Percentiles rank a stretch among this genome's conserved stretches.
Evolutionary conservation across 2,329 filamentous ascomycete genomes (phyloP).

Genomic region (Alternaria postmessia): DNA sequence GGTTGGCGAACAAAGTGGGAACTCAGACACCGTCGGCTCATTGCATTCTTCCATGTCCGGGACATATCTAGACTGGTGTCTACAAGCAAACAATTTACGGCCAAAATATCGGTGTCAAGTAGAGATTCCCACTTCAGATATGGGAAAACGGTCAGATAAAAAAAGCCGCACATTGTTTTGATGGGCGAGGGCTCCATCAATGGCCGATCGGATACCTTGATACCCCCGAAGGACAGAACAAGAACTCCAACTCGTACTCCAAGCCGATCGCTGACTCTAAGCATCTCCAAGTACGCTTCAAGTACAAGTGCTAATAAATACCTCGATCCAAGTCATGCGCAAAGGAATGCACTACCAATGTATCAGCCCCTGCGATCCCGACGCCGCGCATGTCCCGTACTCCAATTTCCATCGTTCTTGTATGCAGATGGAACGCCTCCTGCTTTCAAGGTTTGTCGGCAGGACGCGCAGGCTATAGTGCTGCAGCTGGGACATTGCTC

Average conservation of each 20-base stretch:
- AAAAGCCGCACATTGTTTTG: neutral
- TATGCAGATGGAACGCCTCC: neutral
- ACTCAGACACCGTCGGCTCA: neutral
- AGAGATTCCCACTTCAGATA: neutral
- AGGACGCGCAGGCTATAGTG: neutral
- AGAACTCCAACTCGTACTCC: neutral
- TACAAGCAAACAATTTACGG: neutral
- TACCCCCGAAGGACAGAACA: neutral
- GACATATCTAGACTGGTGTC: neutral
- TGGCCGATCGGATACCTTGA: neutral
- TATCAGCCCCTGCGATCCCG: neutral
- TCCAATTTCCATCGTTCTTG: neutral
- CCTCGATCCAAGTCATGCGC: neutral
- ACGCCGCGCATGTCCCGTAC: neutral
- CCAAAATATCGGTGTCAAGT: neutral
- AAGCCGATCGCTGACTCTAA: neutral
- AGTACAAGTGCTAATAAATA: neutral
- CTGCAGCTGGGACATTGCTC: constrained; percentile 5
- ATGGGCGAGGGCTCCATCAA: neutral
- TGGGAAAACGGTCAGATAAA: neutral
- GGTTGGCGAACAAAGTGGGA: neutral
- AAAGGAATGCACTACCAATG: neutral
- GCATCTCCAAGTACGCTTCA: neutral
- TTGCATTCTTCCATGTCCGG: neutral
- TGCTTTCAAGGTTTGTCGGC: neutral